Base-by-base conservation (phyloP, 352 stramenopile species). In the Ochromonadaceae sp. region DNA sequence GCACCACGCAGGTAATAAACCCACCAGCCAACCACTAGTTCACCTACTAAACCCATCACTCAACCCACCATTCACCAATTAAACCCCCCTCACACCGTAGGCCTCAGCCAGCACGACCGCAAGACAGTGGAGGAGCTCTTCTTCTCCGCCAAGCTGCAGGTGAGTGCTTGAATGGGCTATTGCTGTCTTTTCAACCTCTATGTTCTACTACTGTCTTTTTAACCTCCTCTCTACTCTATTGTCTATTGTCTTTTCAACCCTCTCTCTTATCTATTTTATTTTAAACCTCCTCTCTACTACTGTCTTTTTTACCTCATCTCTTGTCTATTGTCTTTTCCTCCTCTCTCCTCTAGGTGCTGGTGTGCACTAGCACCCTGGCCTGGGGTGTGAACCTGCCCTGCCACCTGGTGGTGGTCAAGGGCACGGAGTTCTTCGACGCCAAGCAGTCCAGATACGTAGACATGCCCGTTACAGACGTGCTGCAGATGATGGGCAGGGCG, bases 401-500 rank as follows among this genome's bases (percentile, higher is more conserved):
- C 35, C 84, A 91, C 67, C 74, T 99, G 12, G 94, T 99, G 1
- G 77, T 99, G 15, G 80, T 99, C 40, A 99, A 99, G 75, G 91
- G 92, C 41, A 99, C 92, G 0, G 89, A 98, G 68, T 98, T 87
- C 67, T 98, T 96, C 76, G 85, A 94, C 69, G 84, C 78, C 3
- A 87, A 88, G 61, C 71, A 81, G 17, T 85, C 82, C 7, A 77
- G 91, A 22, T 99, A 98, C 74, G 85, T 95, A 25, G 93, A 97
- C 67, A 98, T 98, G 69, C 87, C 91, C 32, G 80, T 98, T 56
- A 98, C 91, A 14, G 92, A 98, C 72, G 76, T 99, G 35, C 70
- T 99, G n/a, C 93, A 99, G 50, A 98, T 99, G 93, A 98, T 98
- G 72, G 88, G 88, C 10, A 72, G 86, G 52, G 85, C 85, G 9